phyloP scores from a whole-genome alignment of 1,139 yeast genomes.

The Diutina siamensis region DNA sequence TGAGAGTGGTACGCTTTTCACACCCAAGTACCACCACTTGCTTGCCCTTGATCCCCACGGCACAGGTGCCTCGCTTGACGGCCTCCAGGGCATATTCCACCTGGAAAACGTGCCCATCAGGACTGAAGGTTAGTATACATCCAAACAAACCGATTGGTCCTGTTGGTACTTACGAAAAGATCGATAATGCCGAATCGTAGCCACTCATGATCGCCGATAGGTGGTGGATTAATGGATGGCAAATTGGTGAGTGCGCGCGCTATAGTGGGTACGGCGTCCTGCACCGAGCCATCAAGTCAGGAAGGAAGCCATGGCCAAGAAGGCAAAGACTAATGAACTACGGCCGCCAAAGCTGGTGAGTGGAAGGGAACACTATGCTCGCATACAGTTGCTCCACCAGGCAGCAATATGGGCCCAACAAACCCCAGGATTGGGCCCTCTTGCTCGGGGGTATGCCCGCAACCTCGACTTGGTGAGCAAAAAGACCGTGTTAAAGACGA shows the following conservation, averaged over 20 bases:
- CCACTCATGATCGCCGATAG: slow-evolving; percentile 55
- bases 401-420: slow-evolving; percentile 23
- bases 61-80: slow-evolving; percentile 95
- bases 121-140: slow-evolving; percentile 47
- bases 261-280: background rate
- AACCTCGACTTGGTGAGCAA: slow-evolving; percentile 43
- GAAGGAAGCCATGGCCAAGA: slow-evolving; percentile 7
- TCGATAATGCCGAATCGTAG: slow-evolving; percentile 97
- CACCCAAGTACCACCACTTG: slow-evolving; percentile 89
- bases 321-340: slow-evolving; percentile 7
- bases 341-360: background rate
- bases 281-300: background rate
- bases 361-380: slow-evolving; percentile 31
- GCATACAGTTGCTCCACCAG: slow-evolving; percentile 49
- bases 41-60: slow-evolving; percentile 91
- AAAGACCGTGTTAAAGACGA: slow-evolving; percentile 48
- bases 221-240: background rate
- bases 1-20: slow-evolving; percentile 90
- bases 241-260: background rate
- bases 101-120: slow-evolving; percentile 98
- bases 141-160: slow-evolving; percentile 83
- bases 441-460: slow-evolving; percentile 40
- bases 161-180: slow-evolving; percentile 74
- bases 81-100: slow-evolving; percentile 98
- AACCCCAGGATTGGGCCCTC: slow-evolving; percentile 15